Percentiles rank a stretch among this genome's conserved stretches.
Conservation (phyloP, 1,139 yeast species). For the Hyphopichia khmerensis region DNA sequence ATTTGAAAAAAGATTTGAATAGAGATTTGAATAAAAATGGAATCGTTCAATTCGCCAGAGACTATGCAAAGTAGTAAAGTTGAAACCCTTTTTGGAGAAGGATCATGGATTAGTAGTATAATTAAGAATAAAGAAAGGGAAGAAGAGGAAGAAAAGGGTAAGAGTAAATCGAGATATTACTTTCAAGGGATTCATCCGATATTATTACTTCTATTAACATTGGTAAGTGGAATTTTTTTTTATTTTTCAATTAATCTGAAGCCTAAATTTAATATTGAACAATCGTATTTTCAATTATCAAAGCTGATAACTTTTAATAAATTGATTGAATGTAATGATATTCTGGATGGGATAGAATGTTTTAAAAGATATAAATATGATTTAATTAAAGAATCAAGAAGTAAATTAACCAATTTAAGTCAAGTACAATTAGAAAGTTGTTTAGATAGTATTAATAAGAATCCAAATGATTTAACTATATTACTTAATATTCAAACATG, state of each 20-base stretch:
- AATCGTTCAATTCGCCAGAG: no score
- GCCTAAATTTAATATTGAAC: conserved; percentile 5
- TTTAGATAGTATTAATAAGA: conserved; percentile 14
- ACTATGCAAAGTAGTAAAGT: no score
- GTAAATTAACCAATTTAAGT: conserved; percentile 5
- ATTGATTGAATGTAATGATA: conserved; percentile 15
- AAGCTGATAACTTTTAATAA: conserved; percentile 10
- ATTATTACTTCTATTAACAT: conserved; percentile 13
- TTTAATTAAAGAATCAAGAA: conserved; percentile 10
- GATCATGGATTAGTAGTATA: not conserved
- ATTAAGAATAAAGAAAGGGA: not conserved
- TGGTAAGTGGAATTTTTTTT: conserved; percentile 7
- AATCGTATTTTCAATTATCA: conserved; percentile 5
- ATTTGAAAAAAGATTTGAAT: no score
- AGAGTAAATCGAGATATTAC: not conserved
- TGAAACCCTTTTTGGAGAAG: no score
- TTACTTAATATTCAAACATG: conserved; percentile 23
- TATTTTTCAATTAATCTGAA: conserved; percentile 6
- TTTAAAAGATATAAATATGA: conserved; percentile 9
- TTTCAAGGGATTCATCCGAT: conserved; percentile 10
- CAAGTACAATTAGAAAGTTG: conserved; percentile 15
- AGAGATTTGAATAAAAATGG: no score
- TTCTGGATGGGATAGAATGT: conserved; percentile 12
- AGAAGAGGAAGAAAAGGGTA: not conserved
- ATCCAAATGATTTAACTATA: conserved; percentile 18